Conservation (phyloP, 2,329 filamentous ascomycete genomes). For the Aspergillus tamarii region DNA sequence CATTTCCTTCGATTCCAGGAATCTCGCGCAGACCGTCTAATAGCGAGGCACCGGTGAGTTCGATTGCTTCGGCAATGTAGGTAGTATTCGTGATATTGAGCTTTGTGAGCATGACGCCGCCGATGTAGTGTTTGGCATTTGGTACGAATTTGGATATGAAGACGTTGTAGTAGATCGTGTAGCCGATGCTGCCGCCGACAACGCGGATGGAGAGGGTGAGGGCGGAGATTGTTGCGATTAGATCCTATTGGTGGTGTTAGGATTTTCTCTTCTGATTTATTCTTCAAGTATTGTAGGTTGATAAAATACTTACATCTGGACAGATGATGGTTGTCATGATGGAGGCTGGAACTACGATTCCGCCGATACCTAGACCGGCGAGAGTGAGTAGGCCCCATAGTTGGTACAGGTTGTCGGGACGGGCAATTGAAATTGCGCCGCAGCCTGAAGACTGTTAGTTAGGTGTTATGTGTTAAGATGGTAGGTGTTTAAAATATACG, state of each 20-base stretch:
- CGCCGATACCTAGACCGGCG: slow-evolving; percentile 67
- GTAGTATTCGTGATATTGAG: slow-evolving; percentile 54
- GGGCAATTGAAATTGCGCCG: slow-evolving; percentile 57
- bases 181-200: slow-evolving; percentile 68
- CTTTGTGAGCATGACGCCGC: slow-evolving; percentile 52
- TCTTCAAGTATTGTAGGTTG: neutral
- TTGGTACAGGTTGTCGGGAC: slow-evolving; percentile 55
- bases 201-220: slow-evolving; percentile 71
- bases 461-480: neutral
- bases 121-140: slow-evolving; percentile 53
- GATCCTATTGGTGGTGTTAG: slow-evolving; percentile 42
- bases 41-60: slow-evolving; percentile 57
- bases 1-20: slow-evolving; percentile 57
- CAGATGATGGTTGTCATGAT: slow-evolving; percentile 72
- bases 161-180: slow-evolving; percentile 61
- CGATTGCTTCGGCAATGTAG: slow-evolving; percentile 55
- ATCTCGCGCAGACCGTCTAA: slow-evolving; percentile 52
- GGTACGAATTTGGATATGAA: slow-evolving; percentile 51
- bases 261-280: neutral
- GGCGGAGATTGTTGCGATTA: slow-evolving; percentile 70
- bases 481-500: slow-evolving; percentile 10
- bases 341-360: slow-evolving; percentile 68
- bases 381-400: slow-evolving; percentile 63
- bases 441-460: slow-evolving; percentile 42
- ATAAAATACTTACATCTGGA: slow-evolving; percentile 54